Percentiles rank a stretch among this genome's conserved stretches.
These are phyloP conservation scores for Mycena floridula DNA, from an alignment of 768 basidiomycete species.

Conservation along the genomic window DNA sequence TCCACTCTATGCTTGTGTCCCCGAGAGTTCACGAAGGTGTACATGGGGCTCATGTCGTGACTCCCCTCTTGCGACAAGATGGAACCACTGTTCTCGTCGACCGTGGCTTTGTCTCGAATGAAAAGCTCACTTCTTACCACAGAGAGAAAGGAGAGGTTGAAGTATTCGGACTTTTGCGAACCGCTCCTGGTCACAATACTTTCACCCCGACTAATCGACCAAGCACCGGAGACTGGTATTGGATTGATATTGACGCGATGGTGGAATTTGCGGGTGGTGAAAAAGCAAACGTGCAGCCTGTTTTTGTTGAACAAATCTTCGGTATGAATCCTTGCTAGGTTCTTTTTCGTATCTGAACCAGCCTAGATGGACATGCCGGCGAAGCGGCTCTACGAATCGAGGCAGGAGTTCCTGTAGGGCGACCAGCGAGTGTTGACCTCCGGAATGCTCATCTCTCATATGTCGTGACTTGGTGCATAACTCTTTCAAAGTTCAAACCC, in stretches of 20 bases:
- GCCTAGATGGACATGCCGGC: slow-evolving; percentile 77
- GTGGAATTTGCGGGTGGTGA: slow-evolving; percentile 72
- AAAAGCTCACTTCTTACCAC: slow-evolving; percentile 26
- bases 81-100: slow-evolving; percentile 88
- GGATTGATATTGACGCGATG: slow-evolving; percentile 82
- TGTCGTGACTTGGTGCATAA: slow-evolving; percentile 82
- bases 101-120: slow-evolving; percentile 80
- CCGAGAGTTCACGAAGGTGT: slow-evolving; percentile 88
- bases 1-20: slow-evolving; percentile 71
- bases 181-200: slow-evolving; percentile 60
- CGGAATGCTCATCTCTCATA: slow-evolving; percentile 94
- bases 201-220: slow-evolving; percentile 92
- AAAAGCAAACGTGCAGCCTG: slow-evolving; percentile 70
- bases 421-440: slow-evolving; percentile 76
- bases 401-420: slow-evolving; percentile 82
- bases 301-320: slow-evolving; percentile 88
- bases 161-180: slow-evolving; percentile 83
- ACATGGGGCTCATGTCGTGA: slow-evolving; percentile 83
- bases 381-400: slow-evolving; percentile 52
- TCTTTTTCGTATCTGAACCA: neutral
- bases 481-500: neutral
- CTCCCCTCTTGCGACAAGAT: slow-evolving; percentile 74
- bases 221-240: slow-evolving; percentile 81
- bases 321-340: slow-evolving; percentile 34
- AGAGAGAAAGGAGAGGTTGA: slow-evolving; percentile 55